Percentiles rank a stretch among this genome's conserved stretches.
Evolutionary conservation across 1,284 basidiomycete genomes (phyloP).

Genomic region (Malassezia globosa): DNA sequence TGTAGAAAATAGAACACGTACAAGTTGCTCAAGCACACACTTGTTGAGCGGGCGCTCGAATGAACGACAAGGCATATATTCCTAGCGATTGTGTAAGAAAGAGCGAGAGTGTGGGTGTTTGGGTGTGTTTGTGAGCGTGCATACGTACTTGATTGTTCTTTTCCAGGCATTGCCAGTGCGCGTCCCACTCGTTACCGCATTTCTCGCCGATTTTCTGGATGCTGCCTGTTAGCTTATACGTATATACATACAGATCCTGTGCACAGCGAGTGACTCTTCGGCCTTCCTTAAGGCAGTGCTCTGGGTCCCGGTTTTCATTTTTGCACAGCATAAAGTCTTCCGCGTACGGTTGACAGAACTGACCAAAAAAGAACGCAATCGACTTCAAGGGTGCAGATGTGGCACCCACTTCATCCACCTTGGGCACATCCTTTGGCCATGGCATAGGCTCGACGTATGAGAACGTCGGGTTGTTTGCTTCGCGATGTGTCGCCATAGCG

Average conservation of each 20-base stretch:
- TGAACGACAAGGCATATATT: slow-evolving; percentile 81
- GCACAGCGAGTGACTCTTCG: slow-evolving; percentile 90
- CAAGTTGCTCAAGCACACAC: slow-evolving; percentile 90
- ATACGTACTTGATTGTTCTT: slow-evolving; percentile 75
- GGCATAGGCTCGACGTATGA: slow-evolving; percentile 44
- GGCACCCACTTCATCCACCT: slow-evolving; percentile 77
- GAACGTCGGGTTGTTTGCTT: slow-evolving; percentile 41
- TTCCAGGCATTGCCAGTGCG: slow-evolving; percentile 92
- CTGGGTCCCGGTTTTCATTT: slow-evolving; percentile 75
- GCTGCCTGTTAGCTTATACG: slow-evolving; percentile 51
- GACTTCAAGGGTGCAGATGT: slow-evolving; percentile 92
- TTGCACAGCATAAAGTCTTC: slow-evolving; percentile 99
- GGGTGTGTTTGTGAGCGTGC: neutral
- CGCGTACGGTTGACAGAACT: slow-evolving; percentile 90
- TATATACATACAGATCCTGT: slow-evolving; percentile 65
- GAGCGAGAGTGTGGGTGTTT: neutral
- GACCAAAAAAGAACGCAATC: slow-evolving; percentile 92
- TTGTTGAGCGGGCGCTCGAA: slow-evolving; percentile 79
- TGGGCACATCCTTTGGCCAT: slow-evolving; percentile 52
- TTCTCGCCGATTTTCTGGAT: slow-evolving; percentile 85
- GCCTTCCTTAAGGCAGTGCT: slow-evolving; percentile 88
- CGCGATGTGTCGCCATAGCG: slow-evolving; percentile 44
- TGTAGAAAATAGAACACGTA: slow-evolving; percentile 19
- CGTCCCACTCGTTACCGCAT: slow-evolving; percentile 76
- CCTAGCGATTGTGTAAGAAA: slow-evolving; percentile 56